Evolutionary conservation across 2,329 filamentous ascomycete species (phyloP).

Genomic region (Aschersonia sp.): DNA sequence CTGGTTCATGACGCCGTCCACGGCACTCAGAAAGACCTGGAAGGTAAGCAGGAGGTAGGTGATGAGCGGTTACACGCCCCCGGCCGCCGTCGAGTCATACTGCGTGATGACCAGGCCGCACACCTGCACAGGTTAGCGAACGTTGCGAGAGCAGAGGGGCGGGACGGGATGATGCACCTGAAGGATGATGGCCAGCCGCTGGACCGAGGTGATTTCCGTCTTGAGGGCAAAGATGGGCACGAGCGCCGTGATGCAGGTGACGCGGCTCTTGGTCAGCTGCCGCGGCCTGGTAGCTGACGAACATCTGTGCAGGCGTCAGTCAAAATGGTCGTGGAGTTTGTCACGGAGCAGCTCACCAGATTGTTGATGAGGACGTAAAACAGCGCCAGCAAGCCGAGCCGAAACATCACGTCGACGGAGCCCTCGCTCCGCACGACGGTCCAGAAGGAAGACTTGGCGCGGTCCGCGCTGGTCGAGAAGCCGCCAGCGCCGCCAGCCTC

Average conservation of each 20-base stretch:
- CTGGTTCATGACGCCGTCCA: slow-evolving; percentile 20
- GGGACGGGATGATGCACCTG: slow-evolving; percentile 7
- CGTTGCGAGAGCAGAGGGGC: not conserved
- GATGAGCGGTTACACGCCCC: slow-evolving; percentile 12
- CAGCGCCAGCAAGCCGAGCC: slow-evolving; percentile 14
- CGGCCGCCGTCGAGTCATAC: slow-evolving; percentile 7
- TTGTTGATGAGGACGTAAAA: slow-evolving; percentile 20
- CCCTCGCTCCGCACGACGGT: not conserved
- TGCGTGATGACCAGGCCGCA: slow-evolving; percentile 16
- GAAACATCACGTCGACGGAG: not conserved
- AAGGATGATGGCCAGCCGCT: slow-evolving; percentile 16
- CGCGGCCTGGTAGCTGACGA: slow-evolving; percentile 15
- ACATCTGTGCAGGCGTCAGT: slow-evolving; percentile 7
- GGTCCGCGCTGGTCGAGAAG: not conserved
- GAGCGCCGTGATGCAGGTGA: slow-evolving; percentile 11
- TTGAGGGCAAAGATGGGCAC: slow-evolving; percentile 11
- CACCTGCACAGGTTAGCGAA: slow-evolving; percentile 6
- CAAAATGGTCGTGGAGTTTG: too few species aligned
- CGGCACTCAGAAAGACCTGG: slow-evolving; percentile 16
- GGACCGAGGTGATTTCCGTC: slow-evolving; percentile 12
- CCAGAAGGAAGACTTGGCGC: not conserved
- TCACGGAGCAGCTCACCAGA: slow-evolving; percentile 4
- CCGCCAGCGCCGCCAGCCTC: too few species aligned
- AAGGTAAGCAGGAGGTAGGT: slow-evolving; percentile 17
- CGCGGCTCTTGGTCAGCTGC: slow-evolving; percentile 16